Evolutionary conservation across 2,329 filamentous ascomycete genomes (phyloP).

Genomic region (Aaosphaeria arxii): DNA sequence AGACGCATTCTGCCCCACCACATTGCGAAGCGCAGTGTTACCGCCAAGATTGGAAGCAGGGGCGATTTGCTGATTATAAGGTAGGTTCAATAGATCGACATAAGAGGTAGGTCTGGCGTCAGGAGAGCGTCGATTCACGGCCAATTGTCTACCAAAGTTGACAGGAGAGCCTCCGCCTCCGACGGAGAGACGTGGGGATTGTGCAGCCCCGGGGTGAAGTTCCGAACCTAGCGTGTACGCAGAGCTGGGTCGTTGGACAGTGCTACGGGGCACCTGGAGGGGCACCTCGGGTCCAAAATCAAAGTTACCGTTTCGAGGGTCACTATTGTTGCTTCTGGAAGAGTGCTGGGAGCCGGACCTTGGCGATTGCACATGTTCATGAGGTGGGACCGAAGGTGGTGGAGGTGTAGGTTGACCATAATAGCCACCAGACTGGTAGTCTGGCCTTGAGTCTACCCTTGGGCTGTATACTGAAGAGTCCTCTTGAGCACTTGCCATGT

Average conservation of each 20-base stretch:
- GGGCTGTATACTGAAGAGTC: conserved; percentile 17
- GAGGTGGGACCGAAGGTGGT: conserved; percentile 17
- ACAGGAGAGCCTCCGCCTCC: conserved; percentile 44
- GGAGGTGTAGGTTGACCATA: conserved; percentile 12
- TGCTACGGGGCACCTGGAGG: conserved; percentile 49
- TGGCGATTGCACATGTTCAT: conserved; percentile 24
- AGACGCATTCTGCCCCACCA: conserved; percentile 85
- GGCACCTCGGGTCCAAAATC: conserved; percentile 26
- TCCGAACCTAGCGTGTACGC: conserved; percentile 75
- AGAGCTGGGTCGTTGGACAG: conserved; percentile 68
- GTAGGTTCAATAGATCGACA: conserved; percentile 60
- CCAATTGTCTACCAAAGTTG: conserved; percentile 46
- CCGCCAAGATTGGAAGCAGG: conserved; percentile 68
- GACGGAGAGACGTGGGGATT: conserved; percentile 51
- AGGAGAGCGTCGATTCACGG: conserved; percentile 54
- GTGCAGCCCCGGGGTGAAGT: conserved; percentile 57
- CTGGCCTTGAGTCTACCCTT: conserved; percentile 10
- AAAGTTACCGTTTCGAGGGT: conserved; percentile 19
- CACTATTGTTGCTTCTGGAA: conserved; percentile 27
- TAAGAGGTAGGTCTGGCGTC: conserved; percentile 59
- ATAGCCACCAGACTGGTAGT: conserved; percentile 12
- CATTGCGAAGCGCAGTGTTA: conserved; percentile 75
- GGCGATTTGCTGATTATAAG: conserved; percentile 76
- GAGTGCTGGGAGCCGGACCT: conserved; percentile 27
- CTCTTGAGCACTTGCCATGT: conserved; percentile 22